phyloP scores from a whole-genome alignment of 495 filamentous ascomycete genomes.

The Aspergillus homomorphus region DNA sequence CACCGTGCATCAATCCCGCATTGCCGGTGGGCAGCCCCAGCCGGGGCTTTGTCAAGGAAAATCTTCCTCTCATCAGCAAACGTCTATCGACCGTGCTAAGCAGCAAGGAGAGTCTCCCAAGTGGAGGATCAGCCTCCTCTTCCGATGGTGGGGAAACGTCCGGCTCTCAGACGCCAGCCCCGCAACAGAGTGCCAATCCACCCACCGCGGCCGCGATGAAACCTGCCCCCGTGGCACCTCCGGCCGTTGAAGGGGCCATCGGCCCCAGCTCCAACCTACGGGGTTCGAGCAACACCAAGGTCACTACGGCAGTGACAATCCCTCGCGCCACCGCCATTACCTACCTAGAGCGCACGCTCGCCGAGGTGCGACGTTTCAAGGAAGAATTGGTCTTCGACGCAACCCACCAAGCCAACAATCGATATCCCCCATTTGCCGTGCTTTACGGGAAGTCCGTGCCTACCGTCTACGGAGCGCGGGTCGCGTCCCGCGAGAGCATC shows the following conservation, averaged over 20 bases:
- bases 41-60: slow-evolving; percentile 43
- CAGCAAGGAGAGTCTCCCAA: slow-evolving; percentile 17
- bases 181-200: slow-evolving; percentile 7
- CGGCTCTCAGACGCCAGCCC: slow-evolving; percentile 8
- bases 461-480: slow-evolving; percentile 76
- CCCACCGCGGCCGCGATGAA: slow-evolving; percentile 24
- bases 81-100: slow-evolving; percentile 35
- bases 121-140: not conserved
- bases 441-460: slow-evolving; percentile 86
- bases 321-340: slow-evolving; percentile 53
- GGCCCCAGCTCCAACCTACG: slow-evolving; percentile 30
- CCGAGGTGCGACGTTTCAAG: slow-evolving; percentile 70
- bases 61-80: slow-evolving; percentile 41
- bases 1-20: slow-evolving; percentile 67
- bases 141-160: slow-evolving; percentile 15
- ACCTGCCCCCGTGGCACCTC: slow-evolving; percentile 17
- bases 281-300: slow-evolving; percentile 27
- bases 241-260: slow-evolving; percentile 37
- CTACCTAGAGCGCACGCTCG: slow-evolving; percentile 77
- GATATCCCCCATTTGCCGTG: slow-evolving; percentile 79
- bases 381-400: slow-evolving; percentile 61
- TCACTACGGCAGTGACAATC: slow-evolving; percentile 46
- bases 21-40: slow-evolving; percentile 42
- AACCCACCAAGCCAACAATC: slow-evolving; percentile 56
- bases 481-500: slow-evolving; percentile 65